Conservation (phyloP, 2,329 filamentous ascomycete genomes). For the Botrytis medusae region DNA sequence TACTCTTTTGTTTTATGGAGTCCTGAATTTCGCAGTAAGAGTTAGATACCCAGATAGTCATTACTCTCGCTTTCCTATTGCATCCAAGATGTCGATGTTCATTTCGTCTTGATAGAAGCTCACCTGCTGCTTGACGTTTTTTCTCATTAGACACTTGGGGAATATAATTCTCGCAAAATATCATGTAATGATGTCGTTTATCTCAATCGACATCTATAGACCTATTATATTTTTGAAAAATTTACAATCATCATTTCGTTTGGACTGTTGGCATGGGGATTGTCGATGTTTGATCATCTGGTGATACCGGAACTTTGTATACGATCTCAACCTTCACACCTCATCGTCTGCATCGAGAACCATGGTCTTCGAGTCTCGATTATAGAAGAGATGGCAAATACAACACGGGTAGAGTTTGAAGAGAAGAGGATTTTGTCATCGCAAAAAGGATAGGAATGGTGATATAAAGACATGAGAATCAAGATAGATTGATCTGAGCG, state of each 20-base stretch:
- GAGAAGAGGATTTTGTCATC: not conserved
- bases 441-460: fast-evolving
- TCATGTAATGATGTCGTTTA: fast-evolving
- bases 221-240: too few relatives aligned
- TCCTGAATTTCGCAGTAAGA: not conserved
- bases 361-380: not conserved
- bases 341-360: not conserved
- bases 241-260: too few relatives aligned
- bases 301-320: not conserved
- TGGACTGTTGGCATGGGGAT: too few relatives aligned
- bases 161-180: not conserved
- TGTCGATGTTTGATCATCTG: not conserved
- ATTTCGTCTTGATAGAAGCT: not conserved
- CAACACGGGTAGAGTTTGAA: too few relatives aligned
- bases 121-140: not conserved
- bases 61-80: not conserved
- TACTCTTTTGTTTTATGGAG: not conserved
- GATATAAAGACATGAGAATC: too few relatives aligned
- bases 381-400: not conserved
- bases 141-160: not conserved
- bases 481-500: not conserved
- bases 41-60: not conserved
- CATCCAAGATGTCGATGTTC: not conserved
- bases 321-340: not conserved
- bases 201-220: not conserved